Conservation (phyloP, 805 yeast species). For the Suhomyces canberraensis region DNA sequence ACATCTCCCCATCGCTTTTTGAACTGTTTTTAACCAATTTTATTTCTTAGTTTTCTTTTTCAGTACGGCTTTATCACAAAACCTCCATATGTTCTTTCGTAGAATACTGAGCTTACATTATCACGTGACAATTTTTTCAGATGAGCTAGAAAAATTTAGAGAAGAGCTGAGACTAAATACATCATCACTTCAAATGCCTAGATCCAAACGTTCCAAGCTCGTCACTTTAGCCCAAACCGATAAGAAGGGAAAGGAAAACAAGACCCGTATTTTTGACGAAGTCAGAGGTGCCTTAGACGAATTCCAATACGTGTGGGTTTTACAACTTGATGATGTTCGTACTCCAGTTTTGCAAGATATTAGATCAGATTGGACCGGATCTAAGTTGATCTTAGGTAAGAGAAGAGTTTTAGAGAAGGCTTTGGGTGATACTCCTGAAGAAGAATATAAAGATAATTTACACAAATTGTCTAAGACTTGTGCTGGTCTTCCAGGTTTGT, state of each 20-base stretch:
- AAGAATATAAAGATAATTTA: constrained; percentile 85
- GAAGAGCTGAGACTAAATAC: too few species aligned
- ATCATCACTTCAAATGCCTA: too few species aligned
- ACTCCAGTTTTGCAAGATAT: constrained; percentile 93
- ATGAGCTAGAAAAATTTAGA: too few species aligned
- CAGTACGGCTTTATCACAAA: too few species aligned
- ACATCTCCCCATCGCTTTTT: too few species aligned
- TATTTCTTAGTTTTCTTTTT: too few species aligned
- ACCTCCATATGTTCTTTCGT: too few species aligned
- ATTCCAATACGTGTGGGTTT: constrained; percentile 77
- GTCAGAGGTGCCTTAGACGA: constrained; percentile 78
- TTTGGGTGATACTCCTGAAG: constrained; percentile 80
- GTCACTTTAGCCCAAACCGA: constrained; percentile 95
- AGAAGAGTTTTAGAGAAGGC: constrained; percentile 92
- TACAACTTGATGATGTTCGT: constrained; percentile 86
- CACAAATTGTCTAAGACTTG: constrained; percentile 62
- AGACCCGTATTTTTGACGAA: constrained; percentile 87
- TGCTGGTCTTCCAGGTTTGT: constrained; percentile 79
- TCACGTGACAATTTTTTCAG: too few species aligned
- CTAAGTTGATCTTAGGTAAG: constrained; percentile 85
- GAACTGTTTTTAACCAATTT: too few species aligned
- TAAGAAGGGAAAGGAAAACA: constrained; percentile 91
- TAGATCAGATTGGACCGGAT: constrained; percentile 89
- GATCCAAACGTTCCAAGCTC: constrained; percentile 94
- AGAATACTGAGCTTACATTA: too few species aligned